Evolutionary conservation across 306 rosid genomes (phyloP).

Genomic region (Quercus ilex): DNA sequence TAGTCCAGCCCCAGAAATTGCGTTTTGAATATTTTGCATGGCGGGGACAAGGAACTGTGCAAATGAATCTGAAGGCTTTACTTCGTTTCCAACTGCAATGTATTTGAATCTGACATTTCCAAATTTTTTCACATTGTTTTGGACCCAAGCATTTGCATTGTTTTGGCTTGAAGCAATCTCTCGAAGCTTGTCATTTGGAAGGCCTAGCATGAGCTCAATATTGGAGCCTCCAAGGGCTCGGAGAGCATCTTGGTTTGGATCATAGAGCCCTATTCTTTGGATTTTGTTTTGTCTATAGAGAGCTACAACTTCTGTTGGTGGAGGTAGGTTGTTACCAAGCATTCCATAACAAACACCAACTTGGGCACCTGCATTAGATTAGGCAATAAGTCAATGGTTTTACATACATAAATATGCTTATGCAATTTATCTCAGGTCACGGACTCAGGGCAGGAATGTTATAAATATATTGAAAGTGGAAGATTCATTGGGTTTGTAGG

Average conservation of each 20-base stretch:
- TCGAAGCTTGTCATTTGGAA: constrained; percentile 10
- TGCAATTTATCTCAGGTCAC: too few species aligned
- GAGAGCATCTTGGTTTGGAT: constrained; percentile 24
- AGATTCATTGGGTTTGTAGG: too few species aligned
- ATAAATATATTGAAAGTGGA: too few species aligned
- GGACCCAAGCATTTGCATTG: constrained; percentile 43
- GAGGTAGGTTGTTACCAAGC: constrained; percentile 31
- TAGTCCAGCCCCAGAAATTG: constrained; percentile 20
- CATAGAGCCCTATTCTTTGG: constrained; percentile 37
- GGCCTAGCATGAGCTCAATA: constrained; percentile 28
- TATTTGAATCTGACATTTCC: constrained; percentile 38
- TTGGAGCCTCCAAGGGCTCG: constrained; percentile 46
- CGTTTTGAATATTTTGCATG: constrained; percentile 37
- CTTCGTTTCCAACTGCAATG: constrained; percentile 53
- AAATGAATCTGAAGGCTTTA: background rate
- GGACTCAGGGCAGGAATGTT: too few species aligned
- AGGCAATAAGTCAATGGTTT: background rate
- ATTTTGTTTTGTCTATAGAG: constrained; percentile 30
- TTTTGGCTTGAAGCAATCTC: constrained; percentile 20
- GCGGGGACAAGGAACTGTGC: constrained; percentile 35
- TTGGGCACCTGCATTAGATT: constrained; percentile 27
- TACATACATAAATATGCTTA: too few species aligned
- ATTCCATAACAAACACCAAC: constrained; percentile 47
- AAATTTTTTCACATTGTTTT: constrained; percentile 15
- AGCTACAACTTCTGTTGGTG: constrained; percentile 30